phyloP scores from a whole-genome alignment of 192 early-diverging fungal species.

The Coemansia reversa region DNA sequence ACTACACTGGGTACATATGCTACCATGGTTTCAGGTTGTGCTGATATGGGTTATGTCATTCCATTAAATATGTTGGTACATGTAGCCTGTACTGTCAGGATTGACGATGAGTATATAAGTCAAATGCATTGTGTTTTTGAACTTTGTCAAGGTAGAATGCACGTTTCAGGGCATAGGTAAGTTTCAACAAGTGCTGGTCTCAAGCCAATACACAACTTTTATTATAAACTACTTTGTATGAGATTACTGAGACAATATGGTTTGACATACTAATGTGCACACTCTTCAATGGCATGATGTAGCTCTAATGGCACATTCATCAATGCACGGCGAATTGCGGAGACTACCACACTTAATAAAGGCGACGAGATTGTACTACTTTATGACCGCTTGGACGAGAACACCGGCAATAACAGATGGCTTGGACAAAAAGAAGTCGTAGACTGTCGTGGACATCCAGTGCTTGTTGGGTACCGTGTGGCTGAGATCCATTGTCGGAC shows the following conservation, averaged over 20 bases:
- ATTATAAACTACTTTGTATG: neutral
- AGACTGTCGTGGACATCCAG: conserved; percentile 35
- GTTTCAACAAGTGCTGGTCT: neutral
- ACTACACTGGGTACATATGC: neutral
- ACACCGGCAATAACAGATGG: conserved; percentile 8
- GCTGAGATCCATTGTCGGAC: neutral
- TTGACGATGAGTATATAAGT: conserved; percentile 41
- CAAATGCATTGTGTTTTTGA: conserved; percentile 33
- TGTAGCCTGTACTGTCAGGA: conserved; percentile 26
- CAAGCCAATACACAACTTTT: neutral
- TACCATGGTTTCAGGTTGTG: neutral
- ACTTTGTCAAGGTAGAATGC: conserved; percentile 8
- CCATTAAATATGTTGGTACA: neutral
- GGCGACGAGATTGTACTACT: conserved; percentile 43
- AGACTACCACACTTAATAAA: conserved; percentile 9
- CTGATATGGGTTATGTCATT: neutral
- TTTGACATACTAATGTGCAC: neutral
- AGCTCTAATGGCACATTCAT: conserved; percentile 46
- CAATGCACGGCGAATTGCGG: conserved; percentile 24
- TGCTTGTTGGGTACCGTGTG: conserved; percentile 41
- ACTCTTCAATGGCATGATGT: neutral
- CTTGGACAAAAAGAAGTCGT: conserved; percentile 22
- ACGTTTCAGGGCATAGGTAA: conserved; percentile 22
- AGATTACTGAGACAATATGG: neutral
- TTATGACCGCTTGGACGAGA: conserved; percentile 21